Conservation (phyloP, 2,329 filamentous ascomycete species). For the Colletotrichum ledebouriae region DNA sequence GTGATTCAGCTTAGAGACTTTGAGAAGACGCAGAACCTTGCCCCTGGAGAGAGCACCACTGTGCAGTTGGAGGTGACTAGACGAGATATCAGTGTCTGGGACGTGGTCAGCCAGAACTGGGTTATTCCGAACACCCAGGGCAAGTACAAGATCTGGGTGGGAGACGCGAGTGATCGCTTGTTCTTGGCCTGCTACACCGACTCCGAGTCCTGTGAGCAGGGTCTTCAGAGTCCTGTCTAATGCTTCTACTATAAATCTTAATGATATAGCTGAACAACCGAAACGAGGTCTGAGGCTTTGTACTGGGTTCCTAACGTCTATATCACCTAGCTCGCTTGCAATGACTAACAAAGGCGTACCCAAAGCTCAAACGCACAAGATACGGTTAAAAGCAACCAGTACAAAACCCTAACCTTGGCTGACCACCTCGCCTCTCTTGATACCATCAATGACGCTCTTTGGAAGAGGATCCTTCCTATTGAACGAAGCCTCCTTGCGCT, state of each 20-base stretch:
- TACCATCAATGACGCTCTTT: constrained; percentile 49
- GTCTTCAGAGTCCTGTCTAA: constrained; percentile 36
- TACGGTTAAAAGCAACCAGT: not conserved
- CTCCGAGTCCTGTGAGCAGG: constrained; percentile 30
- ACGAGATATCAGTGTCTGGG: constrained; percentile 82
- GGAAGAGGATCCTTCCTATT: constrained; percentile 53
- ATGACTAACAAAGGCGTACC: not conserved
- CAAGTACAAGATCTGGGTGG: constrained; percentile 56
- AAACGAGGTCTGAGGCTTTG: no score
- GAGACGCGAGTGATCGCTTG: constrained; percentile 52
- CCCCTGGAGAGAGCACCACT: constrained; percentile 63
- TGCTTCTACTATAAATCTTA: not conserved
- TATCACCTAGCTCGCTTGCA: not conserved
- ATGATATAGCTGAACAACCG: not conserved
- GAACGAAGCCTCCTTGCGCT: constrained; percentile 51
- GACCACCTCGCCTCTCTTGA: constrained; percentile 55
- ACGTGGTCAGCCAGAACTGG: constrained; percentile 77
- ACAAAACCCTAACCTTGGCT: constrained; percentile 2
- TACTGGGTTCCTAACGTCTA: no score
- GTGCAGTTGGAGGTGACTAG: constrained; percentile 73
- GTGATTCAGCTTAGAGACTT: constrained; percentile 78
- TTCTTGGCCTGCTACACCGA: constrained; percentile 43
- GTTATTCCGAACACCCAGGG: constrained; percentile 58
- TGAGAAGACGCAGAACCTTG: constrained; percentile 72
- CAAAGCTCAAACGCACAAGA: not conserved